phyloP scores from a whole-genome alignment of 129 eudicot species.

The Arctium minus region DNA sequence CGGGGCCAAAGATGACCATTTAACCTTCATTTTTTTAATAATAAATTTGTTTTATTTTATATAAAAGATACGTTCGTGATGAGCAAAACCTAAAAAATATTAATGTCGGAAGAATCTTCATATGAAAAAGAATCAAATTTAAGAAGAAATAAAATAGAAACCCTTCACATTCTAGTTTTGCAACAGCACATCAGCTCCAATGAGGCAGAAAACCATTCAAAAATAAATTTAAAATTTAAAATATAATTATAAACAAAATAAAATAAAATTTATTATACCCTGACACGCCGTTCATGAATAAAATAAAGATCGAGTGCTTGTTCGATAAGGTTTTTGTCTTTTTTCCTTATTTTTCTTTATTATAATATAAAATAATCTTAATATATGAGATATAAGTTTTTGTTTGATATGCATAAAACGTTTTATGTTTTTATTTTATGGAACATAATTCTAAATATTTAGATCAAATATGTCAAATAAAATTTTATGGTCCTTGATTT shows the following conservation, averaged over 20 bases:
- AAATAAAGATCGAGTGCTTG: neutral
- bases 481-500: too few species aligned
- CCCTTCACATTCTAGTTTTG: constrained; percentile 23
- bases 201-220: constrained; percentile 5
- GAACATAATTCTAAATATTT: too few species aligned
- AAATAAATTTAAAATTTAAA: neutral
- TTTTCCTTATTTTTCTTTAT: neutral
- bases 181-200: constrained; percentile 16
- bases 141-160: neutral
- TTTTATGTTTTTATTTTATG: too few species aligned
- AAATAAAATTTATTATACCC: neutral
- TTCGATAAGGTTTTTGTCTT: constrained; percentile 3
- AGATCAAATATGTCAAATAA: too few species aligned
- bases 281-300: constrained; percentile 30
- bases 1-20: neutral
- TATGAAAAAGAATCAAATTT: neutral
- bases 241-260: neutral
- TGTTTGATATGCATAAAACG: too few species aligned
- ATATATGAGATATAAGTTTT: too few species aligned
- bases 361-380: neutral
- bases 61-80: neutral
- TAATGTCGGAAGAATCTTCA: constrained; percentile 15
- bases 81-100: neutral
- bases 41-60: neutral
- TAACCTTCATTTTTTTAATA: neutral